These are phyloP conservation scores for Aspergillus cejpii DNA, from an alignment of 2,329 filamentous ascomycete genomes.

Conservation along the genomic window DNA sequence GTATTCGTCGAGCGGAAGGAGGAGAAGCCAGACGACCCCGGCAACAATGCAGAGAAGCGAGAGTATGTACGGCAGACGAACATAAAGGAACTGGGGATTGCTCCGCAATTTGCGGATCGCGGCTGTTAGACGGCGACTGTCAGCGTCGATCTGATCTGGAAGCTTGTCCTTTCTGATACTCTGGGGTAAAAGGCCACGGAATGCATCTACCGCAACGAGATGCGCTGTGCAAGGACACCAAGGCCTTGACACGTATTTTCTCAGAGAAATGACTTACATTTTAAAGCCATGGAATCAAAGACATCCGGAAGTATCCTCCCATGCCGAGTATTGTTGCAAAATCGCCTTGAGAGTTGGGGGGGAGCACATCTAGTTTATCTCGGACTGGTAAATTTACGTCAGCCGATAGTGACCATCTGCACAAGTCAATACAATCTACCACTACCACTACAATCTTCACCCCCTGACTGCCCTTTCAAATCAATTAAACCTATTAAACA, in stretches of 20 bases:
- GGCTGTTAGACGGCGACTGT: conserved; percentile 25
- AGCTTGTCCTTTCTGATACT: conserved; percentile 13
- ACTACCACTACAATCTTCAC: neutral
- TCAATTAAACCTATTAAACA: conserved; percentile 3
- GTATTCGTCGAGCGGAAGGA: conserved; percentile 85
- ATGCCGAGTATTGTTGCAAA: conserved; percentile 13
- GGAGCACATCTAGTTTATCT: too few relatives aligned
- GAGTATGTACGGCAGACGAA: conserved; percentile 77
- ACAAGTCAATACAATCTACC: conserved; percentile 21
- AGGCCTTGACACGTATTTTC: neutral
- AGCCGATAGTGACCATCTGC: conserved; percentile 26
- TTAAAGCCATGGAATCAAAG: conserved; percentile 34
- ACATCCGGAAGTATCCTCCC: conserved; percentile 23
- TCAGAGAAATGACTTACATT: conserved; percentile 28
- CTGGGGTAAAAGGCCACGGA: conserved; percentile 7
- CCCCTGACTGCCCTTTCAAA: neutral
- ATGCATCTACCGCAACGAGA: neutral
- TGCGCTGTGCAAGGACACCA: neutral
- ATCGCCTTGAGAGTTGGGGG: neutral
- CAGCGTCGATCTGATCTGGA: conserved; percentile 12
- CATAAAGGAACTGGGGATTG: conserved; percentile 66
- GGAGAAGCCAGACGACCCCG: conserved; percentile 80
- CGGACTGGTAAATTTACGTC: conserved; percentile 27
- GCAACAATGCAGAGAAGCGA: conserved; percentile 78
- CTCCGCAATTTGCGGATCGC: conserved; percentile 55